These are phyloP conservation scores for Chrysanthemum seticuspe DNA, from an alignment of 129 eudicot genomes.

Conservation along the genomic window DNA sequence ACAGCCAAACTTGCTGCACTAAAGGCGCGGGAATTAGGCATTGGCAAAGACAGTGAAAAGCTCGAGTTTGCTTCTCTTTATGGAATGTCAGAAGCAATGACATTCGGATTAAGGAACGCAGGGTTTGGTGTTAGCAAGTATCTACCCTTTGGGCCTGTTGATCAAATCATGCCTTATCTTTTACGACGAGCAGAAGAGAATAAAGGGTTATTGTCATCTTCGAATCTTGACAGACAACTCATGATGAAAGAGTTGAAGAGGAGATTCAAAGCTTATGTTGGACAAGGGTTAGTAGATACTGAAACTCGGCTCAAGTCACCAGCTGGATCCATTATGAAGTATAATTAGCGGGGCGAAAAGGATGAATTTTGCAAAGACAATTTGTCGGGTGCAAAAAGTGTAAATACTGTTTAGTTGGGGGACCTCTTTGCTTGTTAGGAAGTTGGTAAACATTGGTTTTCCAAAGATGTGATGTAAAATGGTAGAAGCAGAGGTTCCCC, in stretches of 20 bases:
- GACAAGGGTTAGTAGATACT: slow-evolving; percentile 28
- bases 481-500: neutral
- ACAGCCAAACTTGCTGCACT: slow-evolving; percentile 73
- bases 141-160: slow-evolving; percentile 94
- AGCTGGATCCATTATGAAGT: slow-evolving; percentile 39
- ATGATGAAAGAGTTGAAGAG: slow-evolving; percentile 83
- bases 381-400: slow-evolving; percentile 27
- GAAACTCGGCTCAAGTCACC: slow-evolving; percentile 17
- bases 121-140: slow-evolving; percentile 94
- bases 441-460: neutral
- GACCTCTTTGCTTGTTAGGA: slow-evolving; percentile 7
- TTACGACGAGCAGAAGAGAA: slow-evolving; percentile 94
- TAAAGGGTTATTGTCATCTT: slow-evolving; percentile 71
- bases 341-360: slow-evolving; percentile 20
- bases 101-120: slow-evolving; percentile 71
- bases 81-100: slow-evolving; percentile 90
- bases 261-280: slow-evolving; percentile 48
- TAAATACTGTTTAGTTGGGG: slow-evolving; percentile 24
- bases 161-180: slow-evolving; percentile 86
- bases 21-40: slow-evolving; percentile 69
- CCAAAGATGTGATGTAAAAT: neutral
- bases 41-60: slow-evolving; percentile 51
- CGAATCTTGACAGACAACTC: slow-evolving; percentile 66
- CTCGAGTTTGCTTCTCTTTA: slow-evolving; percentile 89
- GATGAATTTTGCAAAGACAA: slow-evolving; percentile 17